These are phyloP conservation scores for barrel medic (Medicago truncatula) DNA, from an alignment of 306 rosid species.

Conservation along the genomic window MtrunA17r5.0-ANR NC_053044.1:43296001-43296500, in stretches of 20 bases:
- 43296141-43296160: conserved; percentile 19
- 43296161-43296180: conserved; percentile 16
- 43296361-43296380: conserved; percentile 99
- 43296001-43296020: conserved; percentile 58
- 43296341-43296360: conserved; percentile 97
- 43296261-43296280: conserved; percentile 94
- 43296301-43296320: conserved; percentile 98
- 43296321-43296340: conserved; percentile 93
- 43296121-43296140: conserved; percentile 68
- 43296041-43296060: conserved; percentile 86
- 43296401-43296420: conserved; percentile 15
- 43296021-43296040: conserved; percentile 90
- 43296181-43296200: conserved; percentile 20
- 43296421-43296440: conserved; percentile 1
- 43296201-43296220: conserved; percentile 18
- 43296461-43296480: conserved; percentile 16
- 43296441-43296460: conserved; percentile 10
- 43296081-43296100: conserved; percentile 79
- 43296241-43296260: conserved; percentile 87
- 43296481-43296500: conserved; percentile 25
- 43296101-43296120: conserved; percentile 84
- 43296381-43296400: conserved; percentile 77
- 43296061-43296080: conserved; percentile 85
- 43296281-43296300: conserved; percentile 91
- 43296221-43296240: conserved; percentile 70